Evolutionary conservation across 2,329 filamentous ascomycete genomes (phyloP), one percentile per base, ranked within the genome.

Genomic region (Fusarium stilboides): DNA sequence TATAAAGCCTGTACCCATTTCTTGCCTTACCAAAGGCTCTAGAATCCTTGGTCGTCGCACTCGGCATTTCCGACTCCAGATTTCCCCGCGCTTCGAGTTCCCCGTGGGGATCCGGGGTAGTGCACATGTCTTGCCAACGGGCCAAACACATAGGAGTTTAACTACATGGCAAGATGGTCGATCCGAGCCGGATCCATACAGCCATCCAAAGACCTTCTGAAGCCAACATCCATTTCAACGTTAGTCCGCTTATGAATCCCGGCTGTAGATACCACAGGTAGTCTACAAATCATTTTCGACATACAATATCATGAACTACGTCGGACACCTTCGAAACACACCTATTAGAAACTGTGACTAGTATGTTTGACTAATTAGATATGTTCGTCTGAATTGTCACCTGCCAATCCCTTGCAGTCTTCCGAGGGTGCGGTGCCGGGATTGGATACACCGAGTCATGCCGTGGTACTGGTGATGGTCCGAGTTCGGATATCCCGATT

Each of bases 41-140:
- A 9, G 12, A 26, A 13, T 24, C 34, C 15, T 13, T 5, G 26
- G 19, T 6, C n/a, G 14, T 33, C n/a, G 36, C 19, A 8, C 12
- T 56, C 53, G 53, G 53, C 43, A 40, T 33, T 42, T 56, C 53
- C 53, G 53, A 55, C 52, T 8, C 26, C 33, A 55, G 52, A 31
- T 46, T 31, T 46, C 22, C 33, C 52, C 52, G 42, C 52, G 50
- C 13, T 17, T 6, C 13, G 22, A 13, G 5, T 17, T 42, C 42
- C 34, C 54, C 54, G 50, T 34, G 54, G 44, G 44, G 53, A 15
- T 24, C 31, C 12, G 7, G 8, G 10, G 8, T 39, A 26, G n/a
- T 54, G 40, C 4, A 7, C 31, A 14, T 14, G 14, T 40, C 24
- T 31, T 31, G 10, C 28, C 3, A 17, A 19, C 8, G 20, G 20